Evolutionary conservation across 2,329 filamentous ascomycete species (phyloP).

Genomic region (Ceratocystiopsis sp.): DNA sequence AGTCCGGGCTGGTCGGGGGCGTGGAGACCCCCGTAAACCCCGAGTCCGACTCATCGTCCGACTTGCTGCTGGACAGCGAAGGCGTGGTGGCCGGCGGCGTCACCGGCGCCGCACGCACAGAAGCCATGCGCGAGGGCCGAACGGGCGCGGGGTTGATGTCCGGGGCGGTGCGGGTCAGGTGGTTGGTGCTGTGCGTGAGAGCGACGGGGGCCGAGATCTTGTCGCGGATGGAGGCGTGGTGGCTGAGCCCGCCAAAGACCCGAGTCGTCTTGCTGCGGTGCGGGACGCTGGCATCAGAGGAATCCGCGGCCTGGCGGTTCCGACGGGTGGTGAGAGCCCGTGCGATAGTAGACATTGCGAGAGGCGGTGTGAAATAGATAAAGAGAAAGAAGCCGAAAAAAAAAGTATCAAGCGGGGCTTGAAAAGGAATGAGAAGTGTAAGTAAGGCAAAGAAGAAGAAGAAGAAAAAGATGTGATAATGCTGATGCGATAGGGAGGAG

Average conservation of each 20-base stretch:
- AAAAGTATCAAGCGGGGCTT: background rate
- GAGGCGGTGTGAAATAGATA: background rate
- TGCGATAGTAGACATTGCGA: conserved; percentile 29
- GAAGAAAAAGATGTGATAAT: background rate
- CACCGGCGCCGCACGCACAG: background rate
- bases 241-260: conserved; percentile 17
- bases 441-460: background rate
- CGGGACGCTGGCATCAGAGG: conserved; percentile 18
- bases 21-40: conserved; percentile 35
- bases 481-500: background rate
- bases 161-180: conserved; percentile 87
- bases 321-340: conserved; percentile 58
- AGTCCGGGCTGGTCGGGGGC: conserved; percentile 52
- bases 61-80: conserved; percentile 29
- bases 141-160: conserved; percentile 39
- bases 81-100: conserved; percentile 20
- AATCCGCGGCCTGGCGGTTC: no score
- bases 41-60: conserved; percentile 58
- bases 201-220: conserved; percentile 81
- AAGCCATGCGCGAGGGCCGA: no score
- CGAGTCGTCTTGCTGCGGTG: conserved; percentile 31
- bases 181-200: conserved; percentile 86
- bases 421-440: background rate
- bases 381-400: background rate
- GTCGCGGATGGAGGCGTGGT: conserved; percentile 33